Evolutionary conservation across 768 basidiomycete genomes (phyloP), one percentile per base, ranked within the genome.

Genomic region (Trametes maxima): DNA sequence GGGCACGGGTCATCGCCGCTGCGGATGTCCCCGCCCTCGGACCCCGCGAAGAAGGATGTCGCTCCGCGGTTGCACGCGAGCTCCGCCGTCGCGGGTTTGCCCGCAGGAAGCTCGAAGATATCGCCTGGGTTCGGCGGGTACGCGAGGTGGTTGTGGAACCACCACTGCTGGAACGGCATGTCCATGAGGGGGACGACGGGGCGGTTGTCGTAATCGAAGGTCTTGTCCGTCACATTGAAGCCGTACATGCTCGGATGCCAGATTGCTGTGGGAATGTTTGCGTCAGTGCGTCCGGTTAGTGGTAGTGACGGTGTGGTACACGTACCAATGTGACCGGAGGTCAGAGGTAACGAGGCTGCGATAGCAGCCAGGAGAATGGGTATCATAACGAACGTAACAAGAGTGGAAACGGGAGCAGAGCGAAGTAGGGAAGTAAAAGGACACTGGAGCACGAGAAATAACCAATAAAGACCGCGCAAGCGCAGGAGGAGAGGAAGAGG

Each of bases 131-230:
- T 78, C 1, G 89, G 88, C 0, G 88, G 87, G 60, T 79, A 72
- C 59, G 70, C 75, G 50, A 88, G 80, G 70, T 87, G 86, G 54
- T 74, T 74, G 67, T 89, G 85, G 72, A 88, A 86, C 88, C 87
- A 83, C 79, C 80, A 79, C 7, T 80, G 71, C 63, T 67, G 70
- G 75, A 73, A 83, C 54, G 68, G 75, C 72, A 59, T 74, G 76
- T 60, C 69, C 45, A 60, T 42, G 17, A 80, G 74, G 2, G 81
- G 79, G 0, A 66, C 65, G 13, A 78, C 85, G 28, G 88, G 86
- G 7, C 87, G 82, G 70, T 89, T 88, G 68, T 88, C 87, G 71
- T 86, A 86, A 5, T 76, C 47, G 54, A 80, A 87, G 1, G 82
- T 82, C 39, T 79, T 52, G 3, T 65, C 59, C 1, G 86, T 87